These are phyloP conservation scores for Penicillium polonicum DNA, from an alignment of 2,329 filamentous ascomycete genomes.

Conservation along the genomic window DNA sequence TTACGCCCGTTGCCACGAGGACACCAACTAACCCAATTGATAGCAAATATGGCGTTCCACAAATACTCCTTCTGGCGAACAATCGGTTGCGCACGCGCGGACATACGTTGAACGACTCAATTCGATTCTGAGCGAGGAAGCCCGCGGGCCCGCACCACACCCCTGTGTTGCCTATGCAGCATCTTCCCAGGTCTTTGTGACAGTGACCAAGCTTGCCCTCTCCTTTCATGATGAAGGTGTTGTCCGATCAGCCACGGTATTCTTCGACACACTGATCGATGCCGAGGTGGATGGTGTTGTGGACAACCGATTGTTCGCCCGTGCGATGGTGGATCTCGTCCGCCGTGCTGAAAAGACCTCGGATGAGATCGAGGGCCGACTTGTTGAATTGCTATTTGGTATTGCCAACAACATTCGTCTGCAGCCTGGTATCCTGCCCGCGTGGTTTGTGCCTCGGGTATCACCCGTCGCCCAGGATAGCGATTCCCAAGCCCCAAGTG, in stretches of 20 bases:
- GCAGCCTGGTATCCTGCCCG: conserved; percentile 78
- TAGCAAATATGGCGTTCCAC: conserved; percentile 62
- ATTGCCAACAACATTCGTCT: conserved; percentile 94
- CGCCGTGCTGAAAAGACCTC: conserved; percentile 67
- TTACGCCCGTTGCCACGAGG: neutral
- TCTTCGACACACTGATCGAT: conserved; percentile 91
- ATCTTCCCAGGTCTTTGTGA: conserved; percentile 82
- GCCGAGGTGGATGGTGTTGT: conserved; percentile 95
- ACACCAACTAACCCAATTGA: conserved; percentile 6
- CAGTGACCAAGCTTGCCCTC: conserved; percentile 83
- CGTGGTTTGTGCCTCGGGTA: conserved; percentile 77
- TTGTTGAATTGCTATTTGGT: conserved; percentile 92
- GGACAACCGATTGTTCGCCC: conserved; percentile 79
- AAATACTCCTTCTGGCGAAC: conserved; percentile 52
- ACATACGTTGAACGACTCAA: conserved; percentile 57
- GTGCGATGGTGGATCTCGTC: conserved; percentile 81
- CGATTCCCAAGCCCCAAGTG: conserved; percentile 46
- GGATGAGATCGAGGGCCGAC: conserved; percentile 78
- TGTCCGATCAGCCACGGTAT: conserved; percentile 76
- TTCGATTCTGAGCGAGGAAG: conserved; percentile 80
- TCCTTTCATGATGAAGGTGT: conserved; percentile 82
- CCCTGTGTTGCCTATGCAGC: conserved; percentile 87
- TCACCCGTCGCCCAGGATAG: conserved; percentile 39
- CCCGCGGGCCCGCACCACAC: conserved; percentile 81
- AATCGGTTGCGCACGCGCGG: conserved; percentile 52